Percentiles rank a stretch among this genome's conserved stretches.
Evolutionary conservation across 129 eudicot genomes (phyloP).

Genomic region (Tagetes erecta): DNA sequence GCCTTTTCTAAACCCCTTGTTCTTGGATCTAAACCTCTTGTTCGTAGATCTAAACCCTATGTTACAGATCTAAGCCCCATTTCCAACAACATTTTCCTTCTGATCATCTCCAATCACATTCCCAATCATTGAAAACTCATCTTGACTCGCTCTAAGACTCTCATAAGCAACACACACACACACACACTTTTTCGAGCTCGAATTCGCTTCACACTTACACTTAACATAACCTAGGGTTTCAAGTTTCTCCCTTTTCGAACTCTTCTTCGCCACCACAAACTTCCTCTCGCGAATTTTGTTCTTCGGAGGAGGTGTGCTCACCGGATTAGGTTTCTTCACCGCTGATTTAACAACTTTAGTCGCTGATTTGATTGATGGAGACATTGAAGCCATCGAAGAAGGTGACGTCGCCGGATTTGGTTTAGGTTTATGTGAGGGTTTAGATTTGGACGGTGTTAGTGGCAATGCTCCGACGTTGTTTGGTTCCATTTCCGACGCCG

Average conservation of each 20-base stretch:
- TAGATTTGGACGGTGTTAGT: constrained; percentile 59
- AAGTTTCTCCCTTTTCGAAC: constrained; percentile 38
- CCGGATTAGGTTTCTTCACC: constrained; percentile 41
- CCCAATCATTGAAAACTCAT: constrained; percentile 58
- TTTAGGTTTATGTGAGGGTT: constrained; percentile 34
- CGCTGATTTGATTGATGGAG: constrained; percentile 46
- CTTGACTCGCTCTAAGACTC: constrained; percentile 79
- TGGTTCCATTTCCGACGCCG: constrained; percentile 43
- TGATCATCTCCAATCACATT: constrained; percentile 19
- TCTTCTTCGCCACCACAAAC: constrained; percentile 82
- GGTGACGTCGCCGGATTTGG: too few relatives aligned
- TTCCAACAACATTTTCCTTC: constrained; percentile 15
- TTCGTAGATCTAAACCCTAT: too few relatives aligned
- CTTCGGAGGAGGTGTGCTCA: constrained; percentile 34
- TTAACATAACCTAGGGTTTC: constrained; percentile 16
- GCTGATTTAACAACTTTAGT: constrained; percentile 49
- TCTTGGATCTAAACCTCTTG: too few relatives aligned
- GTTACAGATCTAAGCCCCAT: too few relatives aligned
- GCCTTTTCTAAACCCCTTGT: too few relatives aligned
- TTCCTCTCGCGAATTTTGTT: constrained; percentile 71
- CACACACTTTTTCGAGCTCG: constrained; percentile 52
- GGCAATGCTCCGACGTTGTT: constrained; percentile 41
- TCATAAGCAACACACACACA: constrained; percentile 93
- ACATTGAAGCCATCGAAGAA: constrained; percentile 37
- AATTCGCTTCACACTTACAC: constrained; percentile 62